Conservation (phyloP, 768 basidiomycete genomes). For the Podaxis sp. region DNA sequence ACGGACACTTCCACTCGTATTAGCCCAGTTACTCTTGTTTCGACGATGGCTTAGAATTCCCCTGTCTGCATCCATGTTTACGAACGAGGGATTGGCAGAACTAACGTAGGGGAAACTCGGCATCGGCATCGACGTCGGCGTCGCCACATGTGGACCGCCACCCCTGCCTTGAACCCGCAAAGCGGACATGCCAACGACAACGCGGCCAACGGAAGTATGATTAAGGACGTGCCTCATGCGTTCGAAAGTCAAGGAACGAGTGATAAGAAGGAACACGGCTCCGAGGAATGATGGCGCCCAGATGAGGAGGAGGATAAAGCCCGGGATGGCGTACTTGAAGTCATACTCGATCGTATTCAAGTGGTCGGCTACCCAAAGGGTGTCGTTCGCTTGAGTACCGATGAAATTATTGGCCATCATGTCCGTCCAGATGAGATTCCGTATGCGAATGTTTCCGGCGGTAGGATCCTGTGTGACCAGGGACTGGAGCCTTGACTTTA, state of each 20-base stretch:
- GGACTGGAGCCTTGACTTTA: neutral
- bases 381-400: neutral
- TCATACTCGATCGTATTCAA: constrained; percentile 1
- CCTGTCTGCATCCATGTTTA: neutral
- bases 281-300: neutral
- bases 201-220: constrained; percentile 2
- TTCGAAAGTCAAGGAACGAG: neutral
- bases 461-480: neutral
- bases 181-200: neutral
- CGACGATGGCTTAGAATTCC: neutral
- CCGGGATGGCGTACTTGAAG: constrained; percentile 6
- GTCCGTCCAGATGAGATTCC: constrained; percentile 4
- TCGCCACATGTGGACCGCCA: too few species aligned
- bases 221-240: neutral
- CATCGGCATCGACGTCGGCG: neutral
- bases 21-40: constrained; percentile 8
- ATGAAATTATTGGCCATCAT: constrained; percentile 2
- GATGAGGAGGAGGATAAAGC: constrained; percentile 2
- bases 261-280: neutral
- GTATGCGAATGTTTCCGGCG: neutral
- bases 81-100: neutral
- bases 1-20: neutral
- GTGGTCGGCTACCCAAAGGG: neutral
- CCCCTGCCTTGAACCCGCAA: neutral
- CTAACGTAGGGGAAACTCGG: neutral